These are phyloP conservation scores for Brettanomyces custersianus DNA, from an alignment of 805 yeast species.

Conservation along the genomic window DNA sequence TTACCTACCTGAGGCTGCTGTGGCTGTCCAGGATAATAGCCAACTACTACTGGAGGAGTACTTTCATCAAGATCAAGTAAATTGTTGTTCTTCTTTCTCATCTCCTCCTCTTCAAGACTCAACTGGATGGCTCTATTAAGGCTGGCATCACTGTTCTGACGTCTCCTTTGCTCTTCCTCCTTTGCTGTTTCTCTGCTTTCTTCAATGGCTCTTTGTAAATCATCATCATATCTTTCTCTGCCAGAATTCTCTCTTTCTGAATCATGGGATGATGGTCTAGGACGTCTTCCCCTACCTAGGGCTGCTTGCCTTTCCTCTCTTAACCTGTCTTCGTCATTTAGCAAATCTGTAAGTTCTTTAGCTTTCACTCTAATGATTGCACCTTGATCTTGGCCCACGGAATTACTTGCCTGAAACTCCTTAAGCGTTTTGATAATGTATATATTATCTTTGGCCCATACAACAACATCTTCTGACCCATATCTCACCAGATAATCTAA, in stretches of 20 bases:
- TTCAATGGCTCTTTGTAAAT: constrained; percentile 71
- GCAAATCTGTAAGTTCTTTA: constrained; percentile 70
- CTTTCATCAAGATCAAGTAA: constrained; percentile 45
- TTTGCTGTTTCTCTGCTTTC: constrained; percentile 75
- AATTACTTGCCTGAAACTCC: constrained; percentile 80
- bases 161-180: constrained; percentile 50
- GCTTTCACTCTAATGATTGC: constrained; percentile 84
- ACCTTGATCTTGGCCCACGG: constrained; percentile 76
- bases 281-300: neutral
- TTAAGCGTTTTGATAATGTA: constrained; percentile 84
- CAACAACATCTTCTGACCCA: constrained; percentile 83
- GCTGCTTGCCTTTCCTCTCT: constrained; percentile 52
- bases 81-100: constrained; percentile 41
- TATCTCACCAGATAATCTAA: constrained; percentile 77
- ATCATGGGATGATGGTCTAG: constrained; percentile 9
- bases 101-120: constrained; percentile 70
- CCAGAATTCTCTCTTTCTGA: constrained; percentile 11
- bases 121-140: constrained; percentile 61
- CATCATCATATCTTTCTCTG: constrained; percentile 56
- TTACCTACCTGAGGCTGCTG: constrained; percentile 28
- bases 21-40: constrained; percentile 14
- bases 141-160: constrained; percentile 51
- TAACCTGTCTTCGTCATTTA: constrained; percentile 76
- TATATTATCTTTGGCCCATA: constrained; percentile 85
- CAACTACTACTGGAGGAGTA: constrained; percentile 18